These are phyloP conservation scores for Candida xyloterini DNA, from an alignment of 805 yeast genomes.

Conservation along the genomic window DNA sequence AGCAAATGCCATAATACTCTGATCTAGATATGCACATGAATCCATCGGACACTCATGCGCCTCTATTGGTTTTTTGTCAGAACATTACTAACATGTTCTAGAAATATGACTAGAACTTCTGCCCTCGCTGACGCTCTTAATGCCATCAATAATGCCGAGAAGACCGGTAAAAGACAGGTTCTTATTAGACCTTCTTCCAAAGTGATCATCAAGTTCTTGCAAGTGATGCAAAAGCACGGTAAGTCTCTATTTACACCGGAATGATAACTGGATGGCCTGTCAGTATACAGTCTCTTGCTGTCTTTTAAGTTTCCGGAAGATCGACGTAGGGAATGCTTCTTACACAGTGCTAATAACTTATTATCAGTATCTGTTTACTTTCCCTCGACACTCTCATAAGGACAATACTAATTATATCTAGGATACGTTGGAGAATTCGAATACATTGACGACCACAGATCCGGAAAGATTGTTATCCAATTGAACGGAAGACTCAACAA, in stretches of 20 bases:
- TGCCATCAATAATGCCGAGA: slow-evolving; percentile 98
- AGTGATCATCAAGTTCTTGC: slow-evolving; percentile 95
- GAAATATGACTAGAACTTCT: slow-evolving; percentile 93
- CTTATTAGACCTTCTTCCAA: slow-evolving; percentile 97
- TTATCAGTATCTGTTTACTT: slow-evolving; percentile 57
- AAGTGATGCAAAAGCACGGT: slow-evolving; percentile 98
- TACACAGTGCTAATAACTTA: slow-evolving; percentile 49
- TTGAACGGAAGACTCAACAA: slow-evolving; percentile 98
- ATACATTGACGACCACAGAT: slow-evolving; percentile 99
- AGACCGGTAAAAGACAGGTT: slow-evolving; percentile 99
- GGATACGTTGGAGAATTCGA: slow-evolving; percentile 97
- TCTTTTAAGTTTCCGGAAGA: slow-evolving; percentile 98
- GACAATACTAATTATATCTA: slow-evolving; percentile 35
- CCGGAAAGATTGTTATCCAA: slow-evolving; percentile 96
- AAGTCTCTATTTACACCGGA: slow-evolving; percentile 60
- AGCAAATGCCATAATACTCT: slow-evolving; percentile 19
- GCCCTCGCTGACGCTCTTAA: slow-evolving; percentile 98
- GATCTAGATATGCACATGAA: slow-evolving; percentile 39
- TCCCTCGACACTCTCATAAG: slow-evolving; percentile 50
- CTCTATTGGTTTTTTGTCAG: slow-evolving; percentile 32
- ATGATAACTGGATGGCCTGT: slow-evolving; percentile 98
- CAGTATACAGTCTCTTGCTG: slow-evolving; percentile 83
- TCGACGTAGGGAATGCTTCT: slow-evolving; percentile 50
- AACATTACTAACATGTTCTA: slow-evolving; percentile 28
- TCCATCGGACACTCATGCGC: slow-evolving; percentile 51